Evolutionary conservation across 257 asterid species (phyloP), one percentile per base, ranked within the genome.

Genomic region (Rehmannia glutinosa): DNA sequence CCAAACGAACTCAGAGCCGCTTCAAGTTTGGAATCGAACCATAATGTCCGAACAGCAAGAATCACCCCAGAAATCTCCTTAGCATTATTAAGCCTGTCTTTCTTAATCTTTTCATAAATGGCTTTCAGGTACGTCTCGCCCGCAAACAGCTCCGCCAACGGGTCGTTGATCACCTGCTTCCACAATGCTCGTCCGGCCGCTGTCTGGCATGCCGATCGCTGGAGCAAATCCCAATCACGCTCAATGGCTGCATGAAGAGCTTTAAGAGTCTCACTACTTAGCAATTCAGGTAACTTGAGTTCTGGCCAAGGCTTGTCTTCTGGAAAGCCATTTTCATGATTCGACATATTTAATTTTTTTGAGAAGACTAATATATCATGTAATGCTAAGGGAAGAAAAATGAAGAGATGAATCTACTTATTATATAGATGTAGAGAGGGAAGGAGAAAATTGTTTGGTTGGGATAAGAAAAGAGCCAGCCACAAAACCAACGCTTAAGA

Each of bases 111-210:
- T 20, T 93, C 98, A 10, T 84, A 79, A 39, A 86, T 59, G 69
- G 53, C 80, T 43, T 75, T 90, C 74, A 93, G 78, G 85, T 82
- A 81, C 8, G 76, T 74, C 86, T 90, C 96, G 2, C 98, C 98
- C 0, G 98, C 97, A 13, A 93, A 87, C n/a, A 93, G 46, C 86
- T 81, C 95, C 0, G 98, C 97, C 47, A 93, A 52, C 5, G 91
- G 94, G 75, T 93, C 98, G 24, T 83, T 76, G 42, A 84, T 72
- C 67, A 75, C 95, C 39, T 79, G 88, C 73, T 81, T 90, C 98
- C 98, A 93, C 78, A 90, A 70, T 11, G 98, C 98, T 20, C 98
- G 75, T 10, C 94, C 98, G 0, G 98, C 96, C 1, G 98, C 98
- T 2, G 95, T 90, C 84, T 93, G 98, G 75, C 97, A 90, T 5